phyloP scores from a whole-genome alignment of 1,284 basidiomycete genomes.

The Kwoniella shivajii region DNA sequence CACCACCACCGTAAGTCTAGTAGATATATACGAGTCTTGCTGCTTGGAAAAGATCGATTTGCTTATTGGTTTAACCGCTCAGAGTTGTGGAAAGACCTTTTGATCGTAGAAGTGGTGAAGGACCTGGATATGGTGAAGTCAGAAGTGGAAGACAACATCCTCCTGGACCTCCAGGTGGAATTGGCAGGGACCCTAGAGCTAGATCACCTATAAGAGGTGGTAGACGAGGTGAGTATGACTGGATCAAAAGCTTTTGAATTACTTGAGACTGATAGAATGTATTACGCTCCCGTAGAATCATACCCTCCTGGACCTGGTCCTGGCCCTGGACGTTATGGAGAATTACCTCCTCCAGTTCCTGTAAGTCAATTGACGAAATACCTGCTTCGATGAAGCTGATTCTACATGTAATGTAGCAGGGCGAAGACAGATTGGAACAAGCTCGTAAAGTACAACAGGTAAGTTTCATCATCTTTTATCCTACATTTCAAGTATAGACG shows the following conservation, averaged over 20 bases:
- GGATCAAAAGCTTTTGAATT: background rate
- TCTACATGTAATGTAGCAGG: too few species aligned
- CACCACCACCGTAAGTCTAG: constrained; percentile 27
- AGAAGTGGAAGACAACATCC: constrained; percentile 3
- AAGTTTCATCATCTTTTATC: background rate
- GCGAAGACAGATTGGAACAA: constrained; percentile 41
- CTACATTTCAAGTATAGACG: background rate
- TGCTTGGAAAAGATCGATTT: background rate
- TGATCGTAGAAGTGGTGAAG: constrained; percentile 17
- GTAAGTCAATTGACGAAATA: constrained; percentile 1
- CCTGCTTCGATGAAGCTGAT: too few species aligned
- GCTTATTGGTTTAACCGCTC: background rate
- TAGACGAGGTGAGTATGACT: constrained; percentile 7
- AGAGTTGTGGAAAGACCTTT: background rate
- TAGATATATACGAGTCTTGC: background rate
- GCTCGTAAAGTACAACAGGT: constrained; percentile 42
- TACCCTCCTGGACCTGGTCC: constrained; percentile 5
- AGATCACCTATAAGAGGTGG: constrained; percentile 14
- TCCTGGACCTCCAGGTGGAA: constrained; percentile 5
- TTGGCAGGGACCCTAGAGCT: constrained; percentile 11
- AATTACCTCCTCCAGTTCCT: constrained; percentile 3
- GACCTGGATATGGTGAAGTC: constrained; percentile 25
- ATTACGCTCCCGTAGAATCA: constrained; percentile 4
- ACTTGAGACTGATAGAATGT: background rate
- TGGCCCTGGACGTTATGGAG: constrained; percentile 7